A percentile compares a stretch with the other conserved stretches of the same genome.
These are phyloP conservation scores for Colletotrichum karsti DNA, from an alignment of 2,329 filamentous ascomycete genomes.

Conservation along the genomic window DNA sequence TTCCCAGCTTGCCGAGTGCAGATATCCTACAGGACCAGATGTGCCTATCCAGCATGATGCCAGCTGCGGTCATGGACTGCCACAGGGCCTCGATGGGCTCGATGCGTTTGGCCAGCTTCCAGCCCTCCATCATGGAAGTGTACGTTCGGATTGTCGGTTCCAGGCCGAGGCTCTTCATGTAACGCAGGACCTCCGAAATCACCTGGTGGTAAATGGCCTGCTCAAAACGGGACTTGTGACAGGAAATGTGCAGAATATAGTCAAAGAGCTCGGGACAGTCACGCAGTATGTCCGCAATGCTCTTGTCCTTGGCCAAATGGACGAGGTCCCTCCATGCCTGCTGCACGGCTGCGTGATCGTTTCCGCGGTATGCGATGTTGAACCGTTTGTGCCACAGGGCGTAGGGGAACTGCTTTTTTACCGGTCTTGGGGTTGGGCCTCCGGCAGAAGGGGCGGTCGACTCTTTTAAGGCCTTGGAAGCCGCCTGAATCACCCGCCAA, in stretches of 20 bases:
- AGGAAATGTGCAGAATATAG: conserved; percentile 50
- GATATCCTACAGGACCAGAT: conserved; percentile 79
- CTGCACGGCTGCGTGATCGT: neutral
- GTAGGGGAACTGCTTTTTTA: conserved; percentile 22
- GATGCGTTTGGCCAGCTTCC: conserved; percentile 65
- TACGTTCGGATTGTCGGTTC: conserved; percentile 72
- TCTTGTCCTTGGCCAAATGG: conserved; percentile 33
- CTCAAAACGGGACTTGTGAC: conserved; percentile 30
- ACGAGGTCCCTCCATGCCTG: conserved; percentile 42
- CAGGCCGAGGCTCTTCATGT: conserved; percentile 58
- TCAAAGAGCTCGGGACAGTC: conserved; percentile 45
- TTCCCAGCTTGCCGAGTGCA: conserved; percentile 66
- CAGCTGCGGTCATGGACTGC: conserved; percentile 66
- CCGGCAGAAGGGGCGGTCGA: neutral
- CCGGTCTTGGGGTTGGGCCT: neutral
- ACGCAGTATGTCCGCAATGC: conserved; percentile 39
- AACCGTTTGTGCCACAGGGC: conserved; percentile 26
- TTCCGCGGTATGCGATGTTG: conserved; percentile 4
- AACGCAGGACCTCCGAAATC: conserved; percentile 41
- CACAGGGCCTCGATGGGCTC: conserved; percentile 73
- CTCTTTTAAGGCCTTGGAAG: conserved; percentile 4
- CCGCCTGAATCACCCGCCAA: conserved; percentile 20
- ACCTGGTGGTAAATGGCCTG: neutral
- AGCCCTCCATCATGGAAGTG: conserved; percentile 78
- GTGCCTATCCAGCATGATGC: conserved; percentile 66